Conservation (phyloP, 768 basidiomycete species). For the Tulasnella sp. region DNA sequence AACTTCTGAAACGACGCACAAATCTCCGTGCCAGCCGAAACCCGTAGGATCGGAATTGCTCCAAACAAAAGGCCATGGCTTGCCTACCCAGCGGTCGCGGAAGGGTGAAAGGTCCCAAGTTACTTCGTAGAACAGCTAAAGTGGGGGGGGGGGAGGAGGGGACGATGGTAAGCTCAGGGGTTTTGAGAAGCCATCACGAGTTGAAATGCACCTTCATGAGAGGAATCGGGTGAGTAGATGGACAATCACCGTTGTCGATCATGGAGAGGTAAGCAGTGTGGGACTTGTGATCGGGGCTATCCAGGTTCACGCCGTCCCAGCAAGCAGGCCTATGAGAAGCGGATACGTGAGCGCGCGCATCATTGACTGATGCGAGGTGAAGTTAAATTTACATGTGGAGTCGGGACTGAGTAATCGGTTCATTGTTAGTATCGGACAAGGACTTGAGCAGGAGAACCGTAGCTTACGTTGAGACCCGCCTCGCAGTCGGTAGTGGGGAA, state of each 20-base stretch:
- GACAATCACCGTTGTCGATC: conserved; percentile 26
- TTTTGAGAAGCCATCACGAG: background rate
- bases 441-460: background rate
- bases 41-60: conserved; percentile 28
- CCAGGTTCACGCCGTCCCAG: conserved; percentile 37
- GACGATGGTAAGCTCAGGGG: background rate
- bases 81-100: conserved; percentile 18
- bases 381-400: background rate
- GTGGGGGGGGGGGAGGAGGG: too few relatives aligned
- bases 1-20: conserved; percentile 29
- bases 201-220: conserved; percentile 18
- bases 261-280: conserved; percentile 26
- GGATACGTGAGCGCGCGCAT: background rate
- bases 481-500: conserved; percentile 47
- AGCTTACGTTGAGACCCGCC: conserved; percentile 41
- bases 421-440: background rate
- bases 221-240: conserved; percentile 21
- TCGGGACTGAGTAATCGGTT: background rate
- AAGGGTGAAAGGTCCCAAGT: conserved; percentile 28
- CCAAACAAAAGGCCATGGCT: conserved; percentile 29
- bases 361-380: background rate
- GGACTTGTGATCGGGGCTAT: conserved; percentile 41
- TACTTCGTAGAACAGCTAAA: conserved; percentile 27
- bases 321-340: conserved; percentile 18
- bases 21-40: conserved; percentile 29